These are phyloP conservation scores for Candida patagonica DNA, from an alignment of 805 yeast species.

Conservation along the genomic window DNA sequence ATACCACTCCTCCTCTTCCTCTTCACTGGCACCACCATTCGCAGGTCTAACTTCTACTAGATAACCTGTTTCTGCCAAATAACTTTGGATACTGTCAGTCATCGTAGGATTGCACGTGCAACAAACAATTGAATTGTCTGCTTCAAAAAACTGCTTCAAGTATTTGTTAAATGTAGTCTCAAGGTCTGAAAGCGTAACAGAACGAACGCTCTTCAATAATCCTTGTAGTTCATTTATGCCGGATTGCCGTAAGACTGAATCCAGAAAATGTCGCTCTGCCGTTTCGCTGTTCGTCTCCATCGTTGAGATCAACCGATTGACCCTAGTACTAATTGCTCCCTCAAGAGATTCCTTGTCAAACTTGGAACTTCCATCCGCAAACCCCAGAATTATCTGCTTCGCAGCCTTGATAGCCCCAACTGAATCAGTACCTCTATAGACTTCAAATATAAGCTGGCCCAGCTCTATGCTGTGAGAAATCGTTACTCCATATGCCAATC, in stretches of 20 bases:
- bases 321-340: slow-evolving; percentile 70
- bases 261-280: slow-evolving; percentile 56
- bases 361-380: slow-evolving; percentile 41
- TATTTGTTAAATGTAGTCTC: slow-evolving; percentile 42
- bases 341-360: slow-evolving; percentile 55
- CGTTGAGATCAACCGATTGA: slow-evolving; percentile 56
- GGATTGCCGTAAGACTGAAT: slow-evolving; percentile 55
- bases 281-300: slow-evolving; percentile 61
- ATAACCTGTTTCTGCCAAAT: slow-evolving; percentile 50
- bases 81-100: slow-evolving; percentile 36
- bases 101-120: slow-evolving; percentile 67
- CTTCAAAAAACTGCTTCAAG: slow-evolving; percentile 54
- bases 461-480: slow-evolving; percentile 51
- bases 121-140: slow-evolving; percentile 50
- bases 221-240: slow-evolving; percentile 55
- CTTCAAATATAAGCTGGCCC: slow-evolving; percentile 55
- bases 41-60: slow-evolving; percentile 49
- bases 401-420: slow-evolving; percentile 49
- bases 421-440: slow-evolving; percentile 81
- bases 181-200: slow-evolving; percentile 42
- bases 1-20: slow-evolving; percentile 8
- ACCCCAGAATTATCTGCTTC: slow-evolving; percentile 51
- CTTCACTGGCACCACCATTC: slow-evolving; percentile 23
- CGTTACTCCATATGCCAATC: slow-evolving; percentile 83
- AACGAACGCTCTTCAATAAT: slow-evolving; percentile 45